These are phyloP conservation scores for Boletus sensibilis DNA, from an alignment of 768 basidiomycete species.

Conservation along the genomic window DNA sequence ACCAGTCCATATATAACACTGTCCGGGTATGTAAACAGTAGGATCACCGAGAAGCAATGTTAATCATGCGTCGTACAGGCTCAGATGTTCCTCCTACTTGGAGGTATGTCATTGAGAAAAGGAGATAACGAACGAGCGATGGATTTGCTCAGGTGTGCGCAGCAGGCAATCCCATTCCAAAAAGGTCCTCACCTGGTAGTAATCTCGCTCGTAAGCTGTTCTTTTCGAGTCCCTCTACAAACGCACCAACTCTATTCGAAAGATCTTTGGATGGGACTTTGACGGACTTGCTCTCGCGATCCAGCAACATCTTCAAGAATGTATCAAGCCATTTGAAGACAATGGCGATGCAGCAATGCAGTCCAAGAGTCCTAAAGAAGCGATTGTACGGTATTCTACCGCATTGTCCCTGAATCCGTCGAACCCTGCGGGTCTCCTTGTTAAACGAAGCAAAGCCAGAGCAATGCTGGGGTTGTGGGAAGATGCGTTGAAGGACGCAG, in stretches of 20 bases:
- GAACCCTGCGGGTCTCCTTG: neutral
- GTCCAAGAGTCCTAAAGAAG: neutral
- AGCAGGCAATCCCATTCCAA: neutral
- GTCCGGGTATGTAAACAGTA: neutral
- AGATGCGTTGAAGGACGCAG: slow-evolving; percentile 12
- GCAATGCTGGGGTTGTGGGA: neutral
- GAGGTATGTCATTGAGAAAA: neutral
- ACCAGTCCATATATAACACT: neutral
- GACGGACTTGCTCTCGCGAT: neutral
- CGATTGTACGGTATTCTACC: slow-evolving; percentile 3
- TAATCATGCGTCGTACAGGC: no score
- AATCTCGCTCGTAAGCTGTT: slow-evolving; percentile 8
- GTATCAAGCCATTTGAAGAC: neutral
- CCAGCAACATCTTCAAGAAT: neutral
- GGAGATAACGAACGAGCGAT: neutral
- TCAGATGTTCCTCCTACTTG: slow-evolving; percentile 1
- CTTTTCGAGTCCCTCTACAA: fast-evolving
- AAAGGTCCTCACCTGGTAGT: neutral
- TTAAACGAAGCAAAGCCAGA: slow-evolving; percentile 7
- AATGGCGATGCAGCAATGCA: neutral
- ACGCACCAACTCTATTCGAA: neutral
- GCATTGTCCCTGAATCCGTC: slow-evolving; percentile 1
- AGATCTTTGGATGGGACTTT: slow-evolving; percentile 18
- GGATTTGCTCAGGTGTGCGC: neutral
- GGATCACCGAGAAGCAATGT: no score